Evolutionary conservation across 768 basidiomycete genomes (phyloP).

Genomic region (Cantharellus anzutake): DNA sequence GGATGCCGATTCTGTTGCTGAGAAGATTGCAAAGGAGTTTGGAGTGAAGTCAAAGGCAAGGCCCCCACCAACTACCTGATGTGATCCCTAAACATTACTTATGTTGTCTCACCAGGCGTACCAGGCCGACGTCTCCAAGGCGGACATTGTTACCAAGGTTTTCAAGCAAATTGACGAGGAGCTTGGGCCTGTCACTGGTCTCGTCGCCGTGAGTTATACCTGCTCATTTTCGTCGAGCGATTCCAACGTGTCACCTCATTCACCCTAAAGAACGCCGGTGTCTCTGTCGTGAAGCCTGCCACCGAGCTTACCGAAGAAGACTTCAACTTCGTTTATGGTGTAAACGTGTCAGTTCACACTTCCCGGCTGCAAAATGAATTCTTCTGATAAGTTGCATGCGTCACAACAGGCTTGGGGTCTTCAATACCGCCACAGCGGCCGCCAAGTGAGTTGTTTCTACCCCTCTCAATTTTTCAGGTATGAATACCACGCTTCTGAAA

Average conservation of each 20-base stretch:
- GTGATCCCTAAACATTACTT: not conserved
- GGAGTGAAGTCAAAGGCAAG: conserved; percentile 25
- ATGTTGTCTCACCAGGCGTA: conserved; percentile 25
- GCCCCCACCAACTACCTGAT: not conserved
- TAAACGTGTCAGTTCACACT: conserved; percentile 26
- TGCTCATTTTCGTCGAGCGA: not conserved
- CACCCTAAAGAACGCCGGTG: conserved; percentile 23
- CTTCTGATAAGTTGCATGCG: not conserved
- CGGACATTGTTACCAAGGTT: conserved; percentile 20
- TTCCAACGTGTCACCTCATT: not conserved
- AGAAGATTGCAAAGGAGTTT: conserved; percentile 28
- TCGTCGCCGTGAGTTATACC: conserved; percentile 30
- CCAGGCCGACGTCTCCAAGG: conserved; percentile 39
- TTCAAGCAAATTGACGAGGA: conserved; percentile 32
- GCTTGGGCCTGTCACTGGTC: conserved; percentile 28
- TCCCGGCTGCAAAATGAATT: not conserved
- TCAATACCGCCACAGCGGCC: conserved; percentile 39
- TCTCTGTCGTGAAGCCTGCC: conserved; percentile 43
- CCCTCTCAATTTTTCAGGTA: not conserved
- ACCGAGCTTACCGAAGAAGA: conserved; percentile 36
- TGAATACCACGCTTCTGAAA: not conserved
- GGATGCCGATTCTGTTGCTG: conserved; percentile 30
- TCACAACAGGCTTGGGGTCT: conserved; percentile 29
- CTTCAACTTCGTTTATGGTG: conserved; percentile 33
- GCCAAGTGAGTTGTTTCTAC: conserved; percentile 24